These are phyloP conservation scores for Leccinum pellstonianum DNA, from an alignment of 768 basidiomycete genomes.

Conservation along the genomic window DNA sequence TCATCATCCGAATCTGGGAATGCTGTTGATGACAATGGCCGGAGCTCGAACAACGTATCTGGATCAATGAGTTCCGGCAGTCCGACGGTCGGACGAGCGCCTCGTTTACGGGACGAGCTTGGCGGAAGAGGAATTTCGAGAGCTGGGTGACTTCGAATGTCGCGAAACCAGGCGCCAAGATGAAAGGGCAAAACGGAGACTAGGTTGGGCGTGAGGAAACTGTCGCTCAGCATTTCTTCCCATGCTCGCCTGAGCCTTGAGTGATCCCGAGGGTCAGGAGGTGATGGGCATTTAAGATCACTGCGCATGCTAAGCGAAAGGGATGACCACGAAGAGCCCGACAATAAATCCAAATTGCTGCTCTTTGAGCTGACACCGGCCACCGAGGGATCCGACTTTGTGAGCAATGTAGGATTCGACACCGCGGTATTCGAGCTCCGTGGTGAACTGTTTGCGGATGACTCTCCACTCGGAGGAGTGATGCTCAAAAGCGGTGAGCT, in stretches of 20 bases:
- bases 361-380: conserved; percentile 15
- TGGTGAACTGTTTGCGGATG: conserved; percentile 24
- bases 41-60: conserved; percentile 33
- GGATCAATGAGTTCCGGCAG: conserved; percentile 27
- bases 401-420: conserved; percentile 17
- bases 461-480: conserved; percentile 9
- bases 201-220: conserved; percentile 54
- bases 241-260: conserved; percentile 59
- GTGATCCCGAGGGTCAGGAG: conserved; percentile 58
- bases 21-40: conserved; percentile 21
- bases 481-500: conserved; percentile 6
- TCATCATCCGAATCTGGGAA: conserved; percentile 31
- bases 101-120: conserved; percentile 38
- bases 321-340: conserved; percentile 20
- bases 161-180: conserved; percentile 54
- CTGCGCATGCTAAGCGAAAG: conserved; percentile 23
- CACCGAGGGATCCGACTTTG: conserved; percentile 26
- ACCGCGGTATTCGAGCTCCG: conserved; percentile 31
- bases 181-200: conserved; percentile 67
- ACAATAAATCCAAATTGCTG: conserved; percentile 11
- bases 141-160: conserved; percentile 49
- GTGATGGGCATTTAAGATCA: conserved; percentile 12
- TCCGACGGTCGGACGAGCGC: conserved; percentile 15
- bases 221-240: conserved; percentile 61
- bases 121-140: conserved; percentile 56